phyloP scores from a whole-genome alignment of 495 filamentous ascomycete genomes.

The Pyrenula aspistea region DNA sequence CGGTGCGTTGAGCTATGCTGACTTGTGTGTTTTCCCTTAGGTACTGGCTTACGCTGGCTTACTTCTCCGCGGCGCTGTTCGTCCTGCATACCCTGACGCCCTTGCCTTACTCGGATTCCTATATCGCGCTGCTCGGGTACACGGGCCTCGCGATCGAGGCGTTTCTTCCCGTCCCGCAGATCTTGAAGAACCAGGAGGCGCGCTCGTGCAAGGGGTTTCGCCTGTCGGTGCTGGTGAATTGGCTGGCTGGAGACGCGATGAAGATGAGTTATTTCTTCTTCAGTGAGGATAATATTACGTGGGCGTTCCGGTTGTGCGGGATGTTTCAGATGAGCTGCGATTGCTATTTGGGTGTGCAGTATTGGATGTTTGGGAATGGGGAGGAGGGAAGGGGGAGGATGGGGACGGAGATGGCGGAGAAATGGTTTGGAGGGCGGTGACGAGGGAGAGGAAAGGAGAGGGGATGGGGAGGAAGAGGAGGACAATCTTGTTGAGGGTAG shows the following conservation, averaged over 20 bases:
- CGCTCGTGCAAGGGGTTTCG: slow-evolving; percentile 85
- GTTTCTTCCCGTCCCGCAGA: slow-evolving; percentile 79
- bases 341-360: slow-evolving; percentile 71
- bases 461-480: neutral
- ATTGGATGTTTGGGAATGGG: slow-evolving; percentile 65
- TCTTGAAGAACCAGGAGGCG: slow-evolving; percentile 64
- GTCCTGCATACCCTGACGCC: slow-evolving; percentile 63
- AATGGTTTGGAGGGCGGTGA: neutral
- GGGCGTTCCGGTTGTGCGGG: slow-evolving; percentile 84
- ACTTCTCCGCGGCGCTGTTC: slow-evolving; percentile 52
- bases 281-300: slow-evolving; percentile 57
- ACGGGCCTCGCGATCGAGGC: slow-evolving; percentile 84
- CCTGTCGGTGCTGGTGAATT: slow-evolving; percentile 70
- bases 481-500: no score
- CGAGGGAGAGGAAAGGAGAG: neutral
- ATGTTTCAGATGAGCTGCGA: slow-evolving; percentile 87
- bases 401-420: neutral
- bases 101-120: slow-evolving; percentile 46
- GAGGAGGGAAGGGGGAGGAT: slow-evolving; percentile 4
- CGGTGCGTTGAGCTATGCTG: no score
- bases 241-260: slow-evolving; percentile 86
- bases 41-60: slow-evolving; percentile 80
- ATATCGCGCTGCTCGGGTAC: slow-evolving; percentile 64
- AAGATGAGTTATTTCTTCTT: slow-evolving; percentile 93
- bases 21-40: no score